phyloP scores from a whole-genome alignment of 208 protist species.

The Chromosphaera perkinsii region DNA sequence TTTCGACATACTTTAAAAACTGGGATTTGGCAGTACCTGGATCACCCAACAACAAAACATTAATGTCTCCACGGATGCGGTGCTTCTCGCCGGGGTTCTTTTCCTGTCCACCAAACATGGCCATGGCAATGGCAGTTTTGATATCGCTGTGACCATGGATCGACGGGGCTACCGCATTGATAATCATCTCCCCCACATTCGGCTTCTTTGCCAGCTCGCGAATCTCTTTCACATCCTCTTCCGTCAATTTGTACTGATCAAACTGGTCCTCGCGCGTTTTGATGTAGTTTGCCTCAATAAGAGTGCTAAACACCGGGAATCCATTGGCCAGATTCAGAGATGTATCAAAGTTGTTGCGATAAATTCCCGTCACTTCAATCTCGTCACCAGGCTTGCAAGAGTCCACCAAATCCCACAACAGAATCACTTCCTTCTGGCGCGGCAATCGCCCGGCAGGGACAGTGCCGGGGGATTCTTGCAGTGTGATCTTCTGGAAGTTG shows the following conservation, averaged over 20 bases:
- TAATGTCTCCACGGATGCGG: slow-evolving; percentile 98
- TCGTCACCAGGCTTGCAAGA: slow-evolving; percentile 44
- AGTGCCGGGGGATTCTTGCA: slow-evolving; percentile 96
- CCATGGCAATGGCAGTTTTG: slow-evolving; percentile 91
- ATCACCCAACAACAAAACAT: slow-evolving; percentile 98
- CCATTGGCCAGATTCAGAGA: slow-evolving; percentile 92
- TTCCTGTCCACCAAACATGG: slow-evolving; percentile 87
- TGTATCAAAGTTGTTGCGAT: slow-evolving; percentile 94
- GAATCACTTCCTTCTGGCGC: slow-evolving; percentile 91
- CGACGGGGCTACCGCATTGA: slow-evolving; percentile 90
- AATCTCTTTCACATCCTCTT: slow-evolving; percentile 71
- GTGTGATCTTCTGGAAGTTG: slow-evolving; percentile 92
- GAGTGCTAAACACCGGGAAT: slow-evolving; percentile 97
- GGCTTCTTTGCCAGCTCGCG: slow-evolving; percentile 27
- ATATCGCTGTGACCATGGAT: slow-evolving; percentile 99
- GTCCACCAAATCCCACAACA: slow-evolving; percentile 96
- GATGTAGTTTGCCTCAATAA: slow-evolving; percentile 95
- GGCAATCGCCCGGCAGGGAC: slow-evolving; percentile 94
- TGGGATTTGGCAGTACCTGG: slow-evolving; percentile 91
- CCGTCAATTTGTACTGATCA: slow-evolving; percentile 73
- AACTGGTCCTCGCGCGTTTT: slow-evolving; percentile 76
- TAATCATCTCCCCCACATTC: slow-evolving; percentile 58
- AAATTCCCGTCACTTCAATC: slow-evolving; percentile 89
- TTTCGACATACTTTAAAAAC: slow-evolving; percentile 98
- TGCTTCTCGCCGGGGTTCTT: slow-evolving; percentile 55